phyloP scores from a whole-genome alignment of 495 filamentous ascomycete genomes.

The Talaromyces thailandensis region DNA sequence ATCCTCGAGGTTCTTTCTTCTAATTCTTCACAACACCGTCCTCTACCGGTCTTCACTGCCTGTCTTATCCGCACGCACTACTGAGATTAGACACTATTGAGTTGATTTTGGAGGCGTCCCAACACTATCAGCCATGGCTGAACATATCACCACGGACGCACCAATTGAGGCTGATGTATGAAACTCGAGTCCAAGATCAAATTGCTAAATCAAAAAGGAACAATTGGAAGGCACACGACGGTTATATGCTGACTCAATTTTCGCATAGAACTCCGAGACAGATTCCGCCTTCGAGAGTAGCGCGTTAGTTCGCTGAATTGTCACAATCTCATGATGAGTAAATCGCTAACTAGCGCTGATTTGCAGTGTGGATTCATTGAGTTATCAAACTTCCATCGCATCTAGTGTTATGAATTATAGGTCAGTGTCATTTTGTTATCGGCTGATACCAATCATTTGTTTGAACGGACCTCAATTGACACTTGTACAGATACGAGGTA shows the following conservation, averaged over 20 bases:
- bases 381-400: slow-evolving; percentile 13
- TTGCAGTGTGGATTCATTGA: background rate
- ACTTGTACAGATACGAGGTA: background rate
- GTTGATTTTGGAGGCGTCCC: background rate
- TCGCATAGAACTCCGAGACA: background rate
- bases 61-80: background rate
- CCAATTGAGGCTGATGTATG: background rate
- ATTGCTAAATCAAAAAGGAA: background rate
- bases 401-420: slow-evolving; percentile 11
- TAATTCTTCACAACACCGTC: background rate
- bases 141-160: background rate
- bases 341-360: background rate
- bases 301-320: background rate
- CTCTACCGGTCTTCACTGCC: background rate
- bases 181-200: background rate
- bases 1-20: background rate
- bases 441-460: slow-evolving; percentile 9
- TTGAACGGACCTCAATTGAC: background rate
- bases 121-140: background rate
- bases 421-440: slow-evolving; percentile 8
- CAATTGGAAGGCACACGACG: background rate
- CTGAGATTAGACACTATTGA: background rate
- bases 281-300: background rate
- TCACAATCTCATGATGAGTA: background rate
- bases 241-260: background rate